phyloP scores from a whole-genome alignment of 1,139 yeast species.

The Geotrichum cucujoidarum region DNA sequence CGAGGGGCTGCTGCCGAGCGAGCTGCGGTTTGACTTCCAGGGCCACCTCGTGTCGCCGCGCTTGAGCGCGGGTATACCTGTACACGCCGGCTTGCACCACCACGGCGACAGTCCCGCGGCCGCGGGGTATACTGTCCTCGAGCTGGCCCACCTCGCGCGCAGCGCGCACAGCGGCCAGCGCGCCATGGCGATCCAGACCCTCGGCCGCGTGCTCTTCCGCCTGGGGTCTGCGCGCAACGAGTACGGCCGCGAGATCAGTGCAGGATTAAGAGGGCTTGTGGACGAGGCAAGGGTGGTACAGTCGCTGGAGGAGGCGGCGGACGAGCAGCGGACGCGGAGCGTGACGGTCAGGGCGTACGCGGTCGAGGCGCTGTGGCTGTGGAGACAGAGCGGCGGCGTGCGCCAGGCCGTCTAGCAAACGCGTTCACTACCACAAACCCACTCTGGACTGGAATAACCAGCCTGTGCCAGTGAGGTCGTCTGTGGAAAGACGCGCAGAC shows the following conservation, averaged over 20 bases:
- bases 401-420: constrained; percentile 25
- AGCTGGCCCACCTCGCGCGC: constrained; percentile 71
- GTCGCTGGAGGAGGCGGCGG: constrained; percentile 66
- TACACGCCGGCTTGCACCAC: constrained; percentile 77
- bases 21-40: constrained; percentile 80
- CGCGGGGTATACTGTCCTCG: constrained; percentile 88
- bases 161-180: constrained; percentile 83
- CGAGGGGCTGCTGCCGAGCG: constrained; percentile 37
- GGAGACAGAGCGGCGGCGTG: constrained; percentile 58
- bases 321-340: constrained; percentile 60
- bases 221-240: constrained; percentile 61
- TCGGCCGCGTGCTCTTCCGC: constrained; percentile 82
- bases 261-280: constrained; percentile 70
- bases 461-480: too few species aligned
- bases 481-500: too few species aligned
- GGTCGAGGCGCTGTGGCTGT: constrained; percentile 88
- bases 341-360: constrained; percentile 81
- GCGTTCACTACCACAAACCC: not conserved
- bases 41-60: constrained; percentile 67
- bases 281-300: constrained; percentile 65
- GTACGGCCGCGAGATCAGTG: constrained; percentile 49
- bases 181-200: constrained; percentile 74
- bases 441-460: too few species aligned
- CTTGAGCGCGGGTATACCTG: constrained; percentile 42
- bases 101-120: constrained; percentile 84